These are phyloP conservation scores for Papiliotrema terrestris DNA, from an alignment of 1,284 basidiomycete species.

Conservation along the genomic window DNA sequence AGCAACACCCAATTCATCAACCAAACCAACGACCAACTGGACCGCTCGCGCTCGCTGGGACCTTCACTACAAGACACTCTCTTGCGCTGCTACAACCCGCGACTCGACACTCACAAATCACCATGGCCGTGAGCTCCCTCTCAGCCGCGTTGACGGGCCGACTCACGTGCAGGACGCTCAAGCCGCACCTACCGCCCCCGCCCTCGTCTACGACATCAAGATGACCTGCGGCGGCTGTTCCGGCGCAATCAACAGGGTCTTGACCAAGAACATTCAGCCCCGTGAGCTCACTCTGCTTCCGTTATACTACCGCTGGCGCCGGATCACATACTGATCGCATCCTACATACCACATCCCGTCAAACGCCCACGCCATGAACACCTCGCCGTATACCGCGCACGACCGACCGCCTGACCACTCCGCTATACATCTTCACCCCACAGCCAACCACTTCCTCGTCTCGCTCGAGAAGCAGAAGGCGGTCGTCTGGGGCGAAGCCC, in stretches of 20 bases:
- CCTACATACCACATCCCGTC: neutral
- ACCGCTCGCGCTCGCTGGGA: too few species aligned
- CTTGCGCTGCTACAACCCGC: too few species aligned
- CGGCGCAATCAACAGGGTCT: conserved; percentile 46
- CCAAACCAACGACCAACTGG: too few species aligned
- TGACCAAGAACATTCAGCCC: conserved; percentile 44
- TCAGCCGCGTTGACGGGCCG: too few species aligned
- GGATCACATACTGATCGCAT: neutral
- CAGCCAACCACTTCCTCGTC: conserved; percentile 44
- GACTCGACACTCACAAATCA: too few species aligned
- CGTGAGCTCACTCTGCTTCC: conserved; percentile 30
- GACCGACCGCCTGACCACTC: too few species aligned
- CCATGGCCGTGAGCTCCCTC: conserved; percentile 1
- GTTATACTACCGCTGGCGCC: neutral
- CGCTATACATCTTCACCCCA: neutral
- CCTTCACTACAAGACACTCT: too few species aligned
- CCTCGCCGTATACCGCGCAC: too few species aligned
- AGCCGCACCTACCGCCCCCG: conserved; percentile 30
- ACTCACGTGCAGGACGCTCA: too few species aligned
- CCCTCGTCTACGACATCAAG: conserved; percentile 46
- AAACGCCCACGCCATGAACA: too few species aligned
- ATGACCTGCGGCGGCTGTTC: conserved; percentile 50
- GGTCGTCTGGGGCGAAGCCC: conserved; percentile 43
- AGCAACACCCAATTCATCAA: too few species aligned
- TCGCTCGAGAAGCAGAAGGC: conserved; percentile 42